These are phyloP conservation scores for Moniliella sp. DNA, from an alignment of 1,284 basidiomycete species.

Conservation along the genomic window DNA sequence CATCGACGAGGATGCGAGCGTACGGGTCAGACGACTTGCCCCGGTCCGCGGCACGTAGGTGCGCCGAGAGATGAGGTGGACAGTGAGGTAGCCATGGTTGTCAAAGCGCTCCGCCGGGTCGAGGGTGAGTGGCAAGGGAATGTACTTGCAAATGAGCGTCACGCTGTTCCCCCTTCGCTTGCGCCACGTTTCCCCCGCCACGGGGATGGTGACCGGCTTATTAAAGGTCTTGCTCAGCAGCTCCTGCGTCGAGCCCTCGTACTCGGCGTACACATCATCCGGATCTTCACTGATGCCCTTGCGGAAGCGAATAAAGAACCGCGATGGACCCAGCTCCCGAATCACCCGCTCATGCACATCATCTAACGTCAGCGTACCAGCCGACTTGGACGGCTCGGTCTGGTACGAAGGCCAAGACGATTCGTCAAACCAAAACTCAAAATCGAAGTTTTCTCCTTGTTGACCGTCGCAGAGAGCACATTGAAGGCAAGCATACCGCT, in stretches of 20 bases:
- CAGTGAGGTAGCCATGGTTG: constrained; percentile 66
- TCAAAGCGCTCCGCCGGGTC: constrained; percentile 78
- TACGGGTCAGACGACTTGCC: constrained; percentile 56
- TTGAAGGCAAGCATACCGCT: constrained; percentile 82
- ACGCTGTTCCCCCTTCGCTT: constrained; percentile 7
- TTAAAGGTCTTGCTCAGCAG: constrained; percentile 37
- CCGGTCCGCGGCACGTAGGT: constrained; percentile 65
- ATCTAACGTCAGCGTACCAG: constrained; percentile 63
- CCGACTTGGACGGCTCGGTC: constrained; percentile 55
- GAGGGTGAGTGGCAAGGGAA: constrained; percentile 66
- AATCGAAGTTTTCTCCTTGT: constrained; percentile 52
- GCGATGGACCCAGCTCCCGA: constrained; percentile 79
- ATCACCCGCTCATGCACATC: constrained; percentile 84
- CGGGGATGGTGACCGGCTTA: constrained; percentile 44
- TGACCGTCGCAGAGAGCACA: constrained; percentile 49
- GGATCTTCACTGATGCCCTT: constrained; percentile 12
- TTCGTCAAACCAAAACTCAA: constrained; percentile 81
- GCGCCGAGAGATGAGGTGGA: constrained; percentile 58
- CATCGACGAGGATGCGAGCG: constrained; percentile 64
- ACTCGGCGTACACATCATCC: constrained; percentile 29
- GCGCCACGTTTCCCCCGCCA: constrained; percentile 41
- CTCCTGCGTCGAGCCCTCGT: constrained; percentile 26
- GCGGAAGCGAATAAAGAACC: constrained; percentile 47
- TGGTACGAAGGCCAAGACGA: constrained; percentile 44
- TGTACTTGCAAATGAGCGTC: constrained; percentile 39